phyloP scores from a whole-genome alignment of 352 stramenopile genomes.

The Phytopythium mirpurense region DNA sequence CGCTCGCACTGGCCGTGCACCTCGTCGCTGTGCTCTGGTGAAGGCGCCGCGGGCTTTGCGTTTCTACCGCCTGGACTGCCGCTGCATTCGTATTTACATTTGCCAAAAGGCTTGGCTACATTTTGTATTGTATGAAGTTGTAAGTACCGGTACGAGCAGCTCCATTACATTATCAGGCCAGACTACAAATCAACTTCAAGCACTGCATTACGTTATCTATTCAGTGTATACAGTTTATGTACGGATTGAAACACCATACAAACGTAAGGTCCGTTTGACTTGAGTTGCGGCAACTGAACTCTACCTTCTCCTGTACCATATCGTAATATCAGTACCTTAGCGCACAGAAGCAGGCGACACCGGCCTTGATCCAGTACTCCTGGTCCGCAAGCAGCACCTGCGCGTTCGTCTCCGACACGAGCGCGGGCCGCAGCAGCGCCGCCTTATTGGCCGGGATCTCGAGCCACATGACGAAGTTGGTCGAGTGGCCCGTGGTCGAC shows the following conservation, averaged over 20 bases:
- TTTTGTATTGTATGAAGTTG: too few relatives aligned
- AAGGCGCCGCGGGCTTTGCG: too few relatives aligned
- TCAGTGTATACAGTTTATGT: neutral
- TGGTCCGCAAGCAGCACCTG: slow-evolving; percentile 89
- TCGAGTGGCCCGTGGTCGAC: slow-evolving; percentile 95
- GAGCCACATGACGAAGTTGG: slow-evolving; percentile 98
- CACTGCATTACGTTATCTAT: slow-evolving; percentile 2
- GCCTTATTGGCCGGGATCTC: slow-evolving; percentile 86
- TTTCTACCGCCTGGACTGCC: too few relatives aligned
- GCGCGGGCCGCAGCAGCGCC: slow-evolving; percentile 78
- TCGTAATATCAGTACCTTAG: slow-evolving; percentile 93
- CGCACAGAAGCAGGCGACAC: slow-evolving; percentile 92
- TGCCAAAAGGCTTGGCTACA: too few relatives aligned
- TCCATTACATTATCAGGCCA: slow-evolving; percentile 2
- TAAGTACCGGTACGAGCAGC: neutral
- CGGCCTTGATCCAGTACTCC: slow-evolving; percentile 95
- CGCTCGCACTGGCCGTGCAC: slow-evolving; percentile 6
- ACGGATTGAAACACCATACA: too few relatives aligned
- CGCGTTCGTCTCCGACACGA: slow-evolving; percentile 93
- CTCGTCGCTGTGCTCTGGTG: slow-evolving; percentile 8
- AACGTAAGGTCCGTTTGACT: too few relatives aligned
- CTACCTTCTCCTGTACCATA: too few relatives aligned
- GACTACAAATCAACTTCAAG: slow-evolving; percentile 4
- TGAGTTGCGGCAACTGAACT: too few relatives aligned
- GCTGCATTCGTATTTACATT: neutral